Conservation (phyloP, 306 rosid genomes). For the Inga oerstediana region DNA sequence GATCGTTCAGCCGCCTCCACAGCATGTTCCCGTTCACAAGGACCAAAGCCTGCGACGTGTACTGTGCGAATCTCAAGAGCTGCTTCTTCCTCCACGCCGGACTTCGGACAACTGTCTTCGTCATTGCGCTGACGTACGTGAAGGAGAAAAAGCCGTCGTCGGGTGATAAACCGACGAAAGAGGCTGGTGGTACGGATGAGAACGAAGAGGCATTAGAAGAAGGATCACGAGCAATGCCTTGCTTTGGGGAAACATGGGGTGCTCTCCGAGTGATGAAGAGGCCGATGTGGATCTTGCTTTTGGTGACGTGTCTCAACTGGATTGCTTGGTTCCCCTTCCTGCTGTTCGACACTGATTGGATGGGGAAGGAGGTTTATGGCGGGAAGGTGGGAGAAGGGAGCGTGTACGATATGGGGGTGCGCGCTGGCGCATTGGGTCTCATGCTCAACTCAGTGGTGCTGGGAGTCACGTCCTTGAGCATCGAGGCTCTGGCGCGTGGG, state of each 20-base stretch:
- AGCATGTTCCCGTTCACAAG: constrained; percentile 48
- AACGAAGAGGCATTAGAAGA: not conserved
- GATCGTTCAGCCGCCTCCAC: constrained; percentile 48
- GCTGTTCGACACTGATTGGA: constrained; percentile 82
- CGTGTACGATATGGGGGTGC: constrained; percentile 57
- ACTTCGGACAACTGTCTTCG: constrained; percentile 7
- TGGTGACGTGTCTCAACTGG: constrained; percentile 77
- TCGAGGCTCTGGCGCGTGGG: constrained; percentile 48
- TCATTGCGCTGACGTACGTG: constrained; percentile 34
- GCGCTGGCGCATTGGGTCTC: constrained; percentile 55
- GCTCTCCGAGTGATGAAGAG: constrained; percentile 46
- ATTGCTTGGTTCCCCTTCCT: constrained; percentile 78
- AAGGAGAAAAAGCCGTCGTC: constrained; percentile 25
- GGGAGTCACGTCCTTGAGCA: constrained; percentile 49
- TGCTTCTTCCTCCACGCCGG: constrained; percentile 69
- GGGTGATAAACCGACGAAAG: not conserved
- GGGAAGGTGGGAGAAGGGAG: constrained; percentile 38
- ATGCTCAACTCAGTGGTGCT: constrained; percentile 67
- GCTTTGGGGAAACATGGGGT: constrained; percentile 29
- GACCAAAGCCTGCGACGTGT: constrained; percentile 60
- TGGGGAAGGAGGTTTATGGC: constrained; percentile 83
- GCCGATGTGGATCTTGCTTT: constrained; percentile 67
- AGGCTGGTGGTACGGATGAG: not conserved
- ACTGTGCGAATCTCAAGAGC: constrained; percentile 75
- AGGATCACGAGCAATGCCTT: constrained; percentile 2